Evolutionary conservation across 768 basidiomycete genomes (phyloP), one percentile per base, ranked within the genome.

Genomic region (Russula compacta): DNA sequence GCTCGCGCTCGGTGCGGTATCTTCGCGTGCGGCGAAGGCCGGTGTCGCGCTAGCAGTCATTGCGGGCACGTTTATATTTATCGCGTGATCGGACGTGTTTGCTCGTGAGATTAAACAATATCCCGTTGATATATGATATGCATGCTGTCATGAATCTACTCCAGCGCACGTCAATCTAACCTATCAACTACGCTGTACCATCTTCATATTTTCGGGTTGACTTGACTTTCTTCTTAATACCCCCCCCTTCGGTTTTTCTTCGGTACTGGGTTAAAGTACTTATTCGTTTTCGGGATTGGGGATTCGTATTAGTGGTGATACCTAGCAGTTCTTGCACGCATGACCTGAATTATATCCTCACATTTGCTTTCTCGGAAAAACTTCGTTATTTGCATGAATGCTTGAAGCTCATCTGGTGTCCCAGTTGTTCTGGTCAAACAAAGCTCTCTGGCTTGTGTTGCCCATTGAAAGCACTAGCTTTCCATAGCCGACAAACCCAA

Each of bases 31-130:
- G 0, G 52, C 54, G 10, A 52, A 50, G 24, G 63, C 56, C 1
- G 53, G 59, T n/a, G 43, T 57, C 7, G 60, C 65, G 2, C 59
- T 66, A 17, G 49, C 59, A 5, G 43, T 58, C 15, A 42, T 65
- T 29, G 65, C 65, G 5, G 48, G 42, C 39, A 48, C 57, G 10
- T 59, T 66, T 44, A 61, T 56, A n/a, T 43, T 64, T 33, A n/a
- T 59, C 9, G 42, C 60, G 38, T 66, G 44, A 64, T 19, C 36
- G 38, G 35, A n/a, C 4, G 60, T 17, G 17, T 42, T 56, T 10
- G 36, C 48, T 51, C 50, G 33, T 15, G n/a, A 42, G 8, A 29
- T n/a, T 15, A 29, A 42, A 15, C 2, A 6, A 3, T 5, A 1
- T 42, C 3, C 42, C 1, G 15, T 53, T 32, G 9, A 35, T 51